Base-by-base conservation (phyloP, 352 stramenopile species). In the Plasmopara viticola region DNA sequence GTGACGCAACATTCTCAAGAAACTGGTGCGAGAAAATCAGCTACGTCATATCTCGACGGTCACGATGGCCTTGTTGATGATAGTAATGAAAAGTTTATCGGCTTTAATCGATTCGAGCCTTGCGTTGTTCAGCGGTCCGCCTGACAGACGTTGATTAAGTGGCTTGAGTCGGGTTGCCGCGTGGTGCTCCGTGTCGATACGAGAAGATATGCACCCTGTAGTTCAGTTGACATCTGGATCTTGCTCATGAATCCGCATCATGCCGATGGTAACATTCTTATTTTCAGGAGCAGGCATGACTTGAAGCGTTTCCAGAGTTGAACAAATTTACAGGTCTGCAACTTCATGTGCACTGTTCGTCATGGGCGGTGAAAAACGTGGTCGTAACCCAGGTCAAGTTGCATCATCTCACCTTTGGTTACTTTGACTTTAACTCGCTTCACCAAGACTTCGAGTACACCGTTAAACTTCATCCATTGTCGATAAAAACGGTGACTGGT, bases 251-350 rank as follows among this genome's bases (percentile, higher is more conserved):
- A 41, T 4, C 37, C 37, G 1, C 9, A 9, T 41, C 37, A 41
- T 41, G 12, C 37, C 1, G 7, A 41, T 9, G 5, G n/a, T 15
- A 17, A 20, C 37, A 41, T 41, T 13, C 37, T n/a, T 41, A 15
- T n/a, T 13, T 17, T 41, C 37, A 18, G 8, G 37, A 15, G 18
- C 37, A 9, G 37, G 4, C 37, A 41, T 41, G 37, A 20, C 37
- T 17, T n/a, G n/a, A 5, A 17, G 13, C 7, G 37, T 28, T 44
- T n/a, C 7, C 13, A 18, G 30, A 43, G 30, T 52, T 33, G 55
- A 18, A 42, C 51, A 52, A 0, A 25, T n/a, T n/a, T 47, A 18
- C 34, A 41, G 42, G 52, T 12, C 20, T 52, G 35, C 28, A 64
- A 38, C 39, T 10, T 55, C 38, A 49, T 52, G 33, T 62, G 37